Evolutionary conservation across 441 rosid species (phyloP).

Genomic region (Gossypium lobatum): DNA sequence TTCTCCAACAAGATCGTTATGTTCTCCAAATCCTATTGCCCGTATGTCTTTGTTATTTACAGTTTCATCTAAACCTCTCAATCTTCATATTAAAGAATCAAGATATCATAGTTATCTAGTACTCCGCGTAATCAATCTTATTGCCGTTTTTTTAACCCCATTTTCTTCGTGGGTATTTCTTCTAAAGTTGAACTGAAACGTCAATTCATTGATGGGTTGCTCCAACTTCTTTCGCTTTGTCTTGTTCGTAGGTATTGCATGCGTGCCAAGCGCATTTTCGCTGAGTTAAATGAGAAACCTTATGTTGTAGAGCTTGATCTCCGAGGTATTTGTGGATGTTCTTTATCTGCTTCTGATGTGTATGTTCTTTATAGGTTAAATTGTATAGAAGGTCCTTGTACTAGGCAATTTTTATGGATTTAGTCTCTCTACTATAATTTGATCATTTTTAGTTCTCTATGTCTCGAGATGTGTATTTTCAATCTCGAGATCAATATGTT

Average conservation of each 20-base stretch:
- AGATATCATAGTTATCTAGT: not conserved
- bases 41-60: slow-evolving; percentile 31
- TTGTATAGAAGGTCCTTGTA: too few species aligned
- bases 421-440: too few species aligned
- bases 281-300: slow-evolving; percentile 54
- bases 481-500: too few species aligned
- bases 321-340: slow-evolving; percentile 40
- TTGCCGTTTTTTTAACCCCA: not conserved
- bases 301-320: slow-evolving; percentile 82
- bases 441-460: too few species aligned
- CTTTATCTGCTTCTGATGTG: not conserved
- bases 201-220: not conserved
- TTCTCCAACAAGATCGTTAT: slow-evolving; percentile 66
- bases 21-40: slow-evolving; percentile 80
- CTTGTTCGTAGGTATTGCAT: slow-evolving; percentile 47
- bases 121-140: not conserved
- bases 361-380: not conserved
- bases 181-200: not conserved
- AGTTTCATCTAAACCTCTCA: not conserved
- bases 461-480: too few species aligned
- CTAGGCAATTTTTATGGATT: too few species aligned
- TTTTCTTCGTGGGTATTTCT: not conserved
- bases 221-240: not conserved
- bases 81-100: not conserved
- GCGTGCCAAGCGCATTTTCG: slow-evolving; percentile 63